Conservation (phyloP, 192 early-diverging fungal species). For the Umbelopsis isabellina region DNA sequence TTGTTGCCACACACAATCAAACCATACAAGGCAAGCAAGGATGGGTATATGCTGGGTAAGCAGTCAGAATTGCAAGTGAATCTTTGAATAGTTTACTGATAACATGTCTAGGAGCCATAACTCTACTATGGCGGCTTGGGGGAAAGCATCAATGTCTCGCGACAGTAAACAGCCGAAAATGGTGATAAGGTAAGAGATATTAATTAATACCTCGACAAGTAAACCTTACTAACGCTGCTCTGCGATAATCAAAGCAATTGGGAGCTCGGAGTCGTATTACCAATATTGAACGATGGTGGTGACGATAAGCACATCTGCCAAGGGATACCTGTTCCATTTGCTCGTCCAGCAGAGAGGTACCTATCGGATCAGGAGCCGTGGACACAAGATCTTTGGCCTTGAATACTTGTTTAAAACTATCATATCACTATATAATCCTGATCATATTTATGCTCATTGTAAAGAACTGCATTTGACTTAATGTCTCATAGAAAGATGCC, state of each 20-base stretch:
- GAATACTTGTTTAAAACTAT: not conserved
- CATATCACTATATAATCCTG: no score
- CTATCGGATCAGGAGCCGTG: conserved; percentile 27
- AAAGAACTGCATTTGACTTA: no score
- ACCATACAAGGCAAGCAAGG: conserved; percentile 19
- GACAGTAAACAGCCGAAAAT: conserved; percentile 30
- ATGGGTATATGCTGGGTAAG: conserved; percentile 42
- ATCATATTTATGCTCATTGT: no score
- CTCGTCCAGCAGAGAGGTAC: conserved; percentile 34
- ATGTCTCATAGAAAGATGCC: no score
- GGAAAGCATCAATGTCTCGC: conserved; percentile 21
- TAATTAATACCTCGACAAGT: not conserved
- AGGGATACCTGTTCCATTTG: conserved; percentile 31
- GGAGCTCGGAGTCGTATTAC: conserved; percentile 44
- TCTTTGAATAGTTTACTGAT: not conserved
- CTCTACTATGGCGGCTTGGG: conserved; percentile 38
- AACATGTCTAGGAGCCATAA: conserved; percentile 32
- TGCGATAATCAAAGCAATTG: conserved; percentile 35
- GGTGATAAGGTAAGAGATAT: conserved; percentile 28
- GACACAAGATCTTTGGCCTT: conserved; percentile 29
- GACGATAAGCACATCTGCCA: not conserved
- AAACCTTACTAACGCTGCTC: not conserved
- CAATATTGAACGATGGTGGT: conserved; percentile 14
- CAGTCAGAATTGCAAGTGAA: not conserved
- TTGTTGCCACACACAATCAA: conserved; percentile 27